Percentiles rank a stretch among this genome's conserved stretches.
These are phyloP conservation scores for Mycena rebaudengoi DNA, from an alignment of 768 basidiomycete genomes.

Conservation along the genomic window DNA sequence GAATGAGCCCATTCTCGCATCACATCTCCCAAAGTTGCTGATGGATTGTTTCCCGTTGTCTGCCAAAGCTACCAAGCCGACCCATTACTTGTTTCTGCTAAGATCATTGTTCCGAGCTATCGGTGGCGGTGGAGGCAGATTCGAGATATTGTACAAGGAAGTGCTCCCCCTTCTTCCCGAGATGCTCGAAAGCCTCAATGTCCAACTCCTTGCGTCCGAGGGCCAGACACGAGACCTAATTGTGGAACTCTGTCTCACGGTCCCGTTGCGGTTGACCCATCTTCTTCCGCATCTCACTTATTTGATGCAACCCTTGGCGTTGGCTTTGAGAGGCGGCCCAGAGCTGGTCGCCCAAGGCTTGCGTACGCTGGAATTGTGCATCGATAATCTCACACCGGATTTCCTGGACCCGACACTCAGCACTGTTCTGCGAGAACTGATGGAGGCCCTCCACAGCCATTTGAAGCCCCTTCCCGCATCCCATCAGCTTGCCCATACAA, in stretches of 20 bases:
- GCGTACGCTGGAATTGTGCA: constrained; percentile 96
- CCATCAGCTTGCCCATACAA: constrained; percentile 91
- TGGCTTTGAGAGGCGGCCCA: constrained; percentile 85
- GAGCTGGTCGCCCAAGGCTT: constrained; percentile 96
- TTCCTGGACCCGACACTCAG: constrained; percentile 96
- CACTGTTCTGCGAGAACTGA: constrained; percentile 91
- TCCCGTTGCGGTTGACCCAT: constrained; percentile 94
- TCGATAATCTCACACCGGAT: constrained; percentile 97
- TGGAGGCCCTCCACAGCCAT: constrained; percentile 92
- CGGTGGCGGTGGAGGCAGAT: constrained; percentile 90
- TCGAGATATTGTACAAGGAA: constrained; percentile 95
- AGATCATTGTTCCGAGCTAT: constrained; percentile 93
- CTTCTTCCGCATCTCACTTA: constrained; percentile 94
- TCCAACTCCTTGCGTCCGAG: constrained; percentile 86
- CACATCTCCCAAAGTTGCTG: constrained; percentile 90
- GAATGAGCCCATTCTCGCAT: constrained; percentile 94
- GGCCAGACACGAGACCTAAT: constrained; percentile 90
- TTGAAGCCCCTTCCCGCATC: constrained; percentile 89
- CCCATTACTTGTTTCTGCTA: constrained; percentile 92
- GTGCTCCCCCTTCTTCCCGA: constrained; percentile 96
- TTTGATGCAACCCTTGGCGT: constrained; percentile 94
- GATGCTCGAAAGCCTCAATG: constrained; percentile 94
- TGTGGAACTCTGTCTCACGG: constrained; percentile 96
- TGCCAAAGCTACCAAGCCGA: constrained; percentile 88
- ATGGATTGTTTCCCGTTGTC: constrained; percentile 97